These are phyloP conservation scores for Thermoascus crustaceus DNA, from an alignment of 2,329 filamentous ascomycete genomes.

Conservation along the genomic window DNA sequence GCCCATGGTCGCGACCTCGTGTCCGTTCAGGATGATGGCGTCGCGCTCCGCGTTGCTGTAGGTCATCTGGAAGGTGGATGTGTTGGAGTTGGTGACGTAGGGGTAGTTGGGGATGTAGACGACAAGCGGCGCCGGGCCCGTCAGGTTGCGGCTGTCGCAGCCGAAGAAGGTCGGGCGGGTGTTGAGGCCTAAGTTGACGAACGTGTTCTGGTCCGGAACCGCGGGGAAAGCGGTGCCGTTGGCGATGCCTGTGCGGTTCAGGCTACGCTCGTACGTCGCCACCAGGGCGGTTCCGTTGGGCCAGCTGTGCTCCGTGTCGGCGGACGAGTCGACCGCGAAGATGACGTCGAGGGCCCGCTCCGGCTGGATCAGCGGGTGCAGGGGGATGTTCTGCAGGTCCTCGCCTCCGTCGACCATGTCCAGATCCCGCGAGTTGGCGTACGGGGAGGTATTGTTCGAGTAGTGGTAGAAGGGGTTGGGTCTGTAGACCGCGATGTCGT, in stretches of 20 bases:
- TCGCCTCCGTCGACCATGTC: slow-evolving; percentile 72
- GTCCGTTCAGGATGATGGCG: slow-evolving; percentile 77
- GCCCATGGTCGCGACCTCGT: slow-evolving; percentile 70
- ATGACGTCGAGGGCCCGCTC: slow-evolving; percentile 67
- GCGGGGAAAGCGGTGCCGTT: slow-evolving; percentile 66
- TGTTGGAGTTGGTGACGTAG: slow-evolving; percentile 68
- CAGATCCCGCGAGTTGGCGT: slow-evolving; percentile 47
- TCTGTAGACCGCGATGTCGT: slow-evolving; percentile 66
- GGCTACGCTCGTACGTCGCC: slow-evolving; percentile 62
- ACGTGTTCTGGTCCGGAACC: slow-evolving; percentile 66
- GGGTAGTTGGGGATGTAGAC: slow-evolving; percentile 86
- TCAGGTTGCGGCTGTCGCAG: slow-evolving; percentile 60
- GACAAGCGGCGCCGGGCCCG: slow-evolving; percentile 54
- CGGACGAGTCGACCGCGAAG: slow-evolving; percentile 71
- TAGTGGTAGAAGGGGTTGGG: slow-evolving; percentile 70
- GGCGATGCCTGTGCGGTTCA: slow-evolving; percentile 45
- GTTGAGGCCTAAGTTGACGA: slow-evolving; percentile 70
- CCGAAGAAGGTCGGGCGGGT: slow-evolving; percentile 71
- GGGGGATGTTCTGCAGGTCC: slow-evolving; percentile 69
- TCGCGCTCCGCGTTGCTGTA: slow-evolving; percentile 63
- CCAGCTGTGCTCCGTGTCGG: slow-evolving; percentile 61
- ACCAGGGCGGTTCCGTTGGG: slow-evolving; percentile 70
- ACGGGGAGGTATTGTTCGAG: slow-evolving; percentile 51
- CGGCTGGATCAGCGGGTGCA: slow-evolving; percentile 69
- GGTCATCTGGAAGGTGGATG: slow-evolving; percentile 63